phyloP scores from a whole-genome alignment of 2,329 filamentous ascomycete genomes.

The Talaromyces islandicus region DNA sequence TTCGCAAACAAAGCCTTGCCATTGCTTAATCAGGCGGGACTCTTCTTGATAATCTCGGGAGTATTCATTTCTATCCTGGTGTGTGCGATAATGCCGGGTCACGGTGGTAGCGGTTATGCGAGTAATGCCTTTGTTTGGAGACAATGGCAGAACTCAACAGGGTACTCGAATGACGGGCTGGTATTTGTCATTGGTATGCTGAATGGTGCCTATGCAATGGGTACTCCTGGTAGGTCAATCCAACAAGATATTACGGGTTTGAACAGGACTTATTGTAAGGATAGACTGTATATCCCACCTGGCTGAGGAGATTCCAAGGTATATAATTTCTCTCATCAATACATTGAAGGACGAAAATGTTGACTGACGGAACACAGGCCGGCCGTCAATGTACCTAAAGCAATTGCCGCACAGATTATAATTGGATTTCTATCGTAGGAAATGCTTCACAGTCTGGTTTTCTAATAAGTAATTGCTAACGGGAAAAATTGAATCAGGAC shows the following conservation, averaged over 20 bases:
- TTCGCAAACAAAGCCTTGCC: conserved; percentile 10
- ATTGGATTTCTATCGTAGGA: too few species aligned
- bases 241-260: neutral
- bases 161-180: neutral
- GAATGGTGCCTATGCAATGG: conserved; percentile 1
- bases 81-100: conserved; percentile 36
- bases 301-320: too few species aligned
- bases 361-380: too few species aligned
- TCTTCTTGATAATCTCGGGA: conserved; percentile 43
- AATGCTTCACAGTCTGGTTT: too few species aligned
- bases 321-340: too few species aligned
- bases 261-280: too few species aligned
- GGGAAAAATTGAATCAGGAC: neutral
- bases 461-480: too few species aligned
- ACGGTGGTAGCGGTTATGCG: neutral
- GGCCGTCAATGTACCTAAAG: too few species aligned
- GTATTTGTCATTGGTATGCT: conserved; percentile 1
- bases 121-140: too few species aligned
- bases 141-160: conserved; percentile 25
- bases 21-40: conserved; percentile 39
- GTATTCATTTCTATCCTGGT: conserved; percentile 45
- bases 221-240: neutral
- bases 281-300: too few species aligned
- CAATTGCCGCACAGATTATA: too few species aligned
- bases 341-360: too few species aligned